phyloP scores from a whole-genome alignment of 352 stramenopile species.

The Thalassiosira delicatula region DNA sequence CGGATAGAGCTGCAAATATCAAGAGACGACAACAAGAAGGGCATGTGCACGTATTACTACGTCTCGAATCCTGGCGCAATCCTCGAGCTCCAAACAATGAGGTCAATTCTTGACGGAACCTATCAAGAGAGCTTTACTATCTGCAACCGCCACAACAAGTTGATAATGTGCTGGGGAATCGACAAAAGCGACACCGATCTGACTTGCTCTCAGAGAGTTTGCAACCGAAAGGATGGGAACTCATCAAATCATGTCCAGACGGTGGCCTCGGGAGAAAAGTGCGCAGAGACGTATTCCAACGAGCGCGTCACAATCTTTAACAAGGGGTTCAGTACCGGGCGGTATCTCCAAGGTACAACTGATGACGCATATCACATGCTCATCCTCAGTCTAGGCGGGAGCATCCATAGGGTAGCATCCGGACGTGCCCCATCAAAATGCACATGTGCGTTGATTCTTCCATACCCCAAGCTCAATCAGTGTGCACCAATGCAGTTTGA shows the following conservation, averaged over 20 bases:
- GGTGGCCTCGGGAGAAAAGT: not conserved
- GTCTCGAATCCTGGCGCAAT: not conserved
- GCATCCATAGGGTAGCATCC: no score
- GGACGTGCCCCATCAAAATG: not conserved
- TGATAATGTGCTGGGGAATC: not conserved
- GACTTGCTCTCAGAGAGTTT: not conserved
- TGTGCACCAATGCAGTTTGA: not conserved
- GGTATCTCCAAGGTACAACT: not conserved
- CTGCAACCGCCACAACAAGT: not conserved
- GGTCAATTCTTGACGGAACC: not conserved
- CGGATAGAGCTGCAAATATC: no score
- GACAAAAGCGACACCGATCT: slow-evolving; percentile 9
- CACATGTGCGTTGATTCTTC: not conserved
- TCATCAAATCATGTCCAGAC: not conserved
- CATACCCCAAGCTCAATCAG: no score
- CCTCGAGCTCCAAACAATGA: not conserved
- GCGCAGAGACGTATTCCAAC: not conserved
- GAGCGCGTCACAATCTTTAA: not conserved
- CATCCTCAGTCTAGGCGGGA: no score
- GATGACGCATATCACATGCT: not conserved
- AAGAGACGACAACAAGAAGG: not conserved
- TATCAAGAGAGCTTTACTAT: not conserved
- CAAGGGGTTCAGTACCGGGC: not conserved
- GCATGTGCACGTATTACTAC: slow-evolving; percentile 5
- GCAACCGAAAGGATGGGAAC: not conserved